Evolutionary conservation across 2,329 filamentous ascomycete species (phyloP).

Genomic region (Boeremia lycopersici): DNA sequence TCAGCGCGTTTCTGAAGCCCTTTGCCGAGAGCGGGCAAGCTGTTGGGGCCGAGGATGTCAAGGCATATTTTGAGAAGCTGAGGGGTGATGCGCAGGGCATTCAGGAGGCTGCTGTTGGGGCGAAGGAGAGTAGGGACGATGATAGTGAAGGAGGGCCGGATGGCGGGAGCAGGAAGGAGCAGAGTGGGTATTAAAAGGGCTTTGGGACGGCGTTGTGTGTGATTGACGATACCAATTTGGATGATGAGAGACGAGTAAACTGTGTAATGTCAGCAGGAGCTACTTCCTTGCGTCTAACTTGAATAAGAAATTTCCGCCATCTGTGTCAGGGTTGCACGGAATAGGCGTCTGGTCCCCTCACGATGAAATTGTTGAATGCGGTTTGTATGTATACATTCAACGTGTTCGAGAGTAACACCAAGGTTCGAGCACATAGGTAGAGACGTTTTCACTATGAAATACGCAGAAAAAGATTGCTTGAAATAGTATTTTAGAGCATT

Average conservation of each 20-base stretch:
- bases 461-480: not conserved
- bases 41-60: constrained; percentile 94
- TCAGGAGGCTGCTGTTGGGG: constrained; percentile 41
- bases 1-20: constrained; percentile 92
- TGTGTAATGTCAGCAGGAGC: not conserved
- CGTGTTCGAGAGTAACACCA: too few species aligned
- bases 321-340: not conserved
- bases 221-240: constrained; percentile 1
- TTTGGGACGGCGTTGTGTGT: not conserved
- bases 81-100: constrained; percentile 84
- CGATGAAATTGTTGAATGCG: too few species aligned
- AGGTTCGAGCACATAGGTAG: too few species aligned
- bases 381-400: too few species aligned
- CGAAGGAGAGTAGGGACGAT: constrained; percentile 36
- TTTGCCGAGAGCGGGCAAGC: constrained; percentile 90
- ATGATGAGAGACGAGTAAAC: constrained; percentile 1
- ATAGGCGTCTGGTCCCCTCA: not conserved
- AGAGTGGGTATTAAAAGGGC: constrained; percentile 46
- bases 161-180: constrained; percentile 43
- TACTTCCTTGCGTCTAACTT: not conserved
- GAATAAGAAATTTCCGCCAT: not conserved
- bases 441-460: too few species aligned
- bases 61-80: constrained; percentile 92
- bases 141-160: constrained; percentile 32
- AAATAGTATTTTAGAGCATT: not conserved